A percentile compares a stretch with the other conserved stretches of the same genome.
phyloP scores from a whole-genome alignment of 305 asterid genomes.

The Rubia peregrina region DNA sequence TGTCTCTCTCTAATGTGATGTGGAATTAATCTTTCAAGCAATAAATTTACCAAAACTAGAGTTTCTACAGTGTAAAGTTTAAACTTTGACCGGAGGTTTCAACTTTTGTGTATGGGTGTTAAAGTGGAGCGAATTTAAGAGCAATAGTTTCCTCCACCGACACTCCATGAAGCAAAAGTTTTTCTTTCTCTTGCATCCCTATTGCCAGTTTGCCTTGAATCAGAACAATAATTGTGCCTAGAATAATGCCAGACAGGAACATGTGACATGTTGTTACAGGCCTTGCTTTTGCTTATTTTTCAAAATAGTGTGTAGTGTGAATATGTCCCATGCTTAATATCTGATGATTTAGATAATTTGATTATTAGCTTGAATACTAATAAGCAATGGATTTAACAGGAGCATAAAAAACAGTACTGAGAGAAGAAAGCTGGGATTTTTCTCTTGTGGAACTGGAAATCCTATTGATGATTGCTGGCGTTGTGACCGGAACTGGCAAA shows the following conservation, averaged over 20 bases:
- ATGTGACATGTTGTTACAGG: background rate
- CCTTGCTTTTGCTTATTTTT: background rate
- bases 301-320: background rate
- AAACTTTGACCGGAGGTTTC: background rate
- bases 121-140: background rate
- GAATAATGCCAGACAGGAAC: conserved; percentile 6
- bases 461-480: conserved; percentile 97
- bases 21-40: background rate
- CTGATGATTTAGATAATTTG: no score
- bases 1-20: conserved; percentile 22
- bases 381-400: conserved; percentile 31
- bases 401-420: conserved; percentile 66
- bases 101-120: conserved; percentile 4
- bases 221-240: conserved; percentile 15
- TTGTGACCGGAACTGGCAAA: conserved; percentile 74
- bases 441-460: conserved; percentile 87
- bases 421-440: conserved; percentile 74
- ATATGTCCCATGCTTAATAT: background rate
- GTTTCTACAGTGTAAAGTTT: background rate
- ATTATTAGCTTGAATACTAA: background rate
- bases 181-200: background rate
- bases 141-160: conserved; percentile 32
- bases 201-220: conserved; percentile 1
- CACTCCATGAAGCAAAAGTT: conserved; percentile 4
- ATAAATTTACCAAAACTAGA: background rate